Conservation (phyloP, 768 basidiomycete genomes). For the Rhizopogon vinicolor region DNA sequence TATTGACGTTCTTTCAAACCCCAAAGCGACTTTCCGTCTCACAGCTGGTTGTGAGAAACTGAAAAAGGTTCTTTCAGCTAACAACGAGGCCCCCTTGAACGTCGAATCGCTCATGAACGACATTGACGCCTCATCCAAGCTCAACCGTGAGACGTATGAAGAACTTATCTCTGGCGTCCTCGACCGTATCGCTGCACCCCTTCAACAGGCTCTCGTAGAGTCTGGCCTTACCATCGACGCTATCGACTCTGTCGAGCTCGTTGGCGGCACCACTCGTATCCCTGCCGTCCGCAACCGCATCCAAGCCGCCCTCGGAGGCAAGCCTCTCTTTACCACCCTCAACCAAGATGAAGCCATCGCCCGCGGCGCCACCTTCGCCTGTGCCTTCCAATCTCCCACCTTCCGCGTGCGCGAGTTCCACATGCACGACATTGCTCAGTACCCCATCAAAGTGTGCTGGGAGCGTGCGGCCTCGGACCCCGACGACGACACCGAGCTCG, state of each 20-base stretch:
- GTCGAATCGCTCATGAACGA: slow-evolving; percentile 98
- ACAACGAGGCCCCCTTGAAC: slow-evolving; percentile 80
- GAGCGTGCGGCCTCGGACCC: slow-evolving; percentile 65
- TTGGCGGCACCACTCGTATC: slow-evolving; percentile 91
- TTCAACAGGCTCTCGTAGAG: slow-evolving; percentile 74
- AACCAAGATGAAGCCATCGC: slow-evolving; percentile 98
- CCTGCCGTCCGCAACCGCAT: slow-evolving; percentile 90
- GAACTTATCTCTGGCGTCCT: slow-evolving; percentile 70
- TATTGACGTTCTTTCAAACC: slow-evolving; percentile 87
- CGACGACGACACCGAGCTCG: slow-evolving; percentile 87
- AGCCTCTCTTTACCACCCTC: slow-evolving; percentile 83
- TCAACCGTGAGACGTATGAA: slow-evolving; percentile 83
- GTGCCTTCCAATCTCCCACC: slow-evolving; percentile 94
- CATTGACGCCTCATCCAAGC: slow-evolving; percentile 83
- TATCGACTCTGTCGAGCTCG: slow-evolving; percentile 87
- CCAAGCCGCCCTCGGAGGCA: slow-evolving; percentile 76
- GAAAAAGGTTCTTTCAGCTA: slow-evolving; percentile 96
- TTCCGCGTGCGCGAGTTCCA: slow-evolving; percentile 98
- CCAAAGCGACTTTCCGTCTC: slow-evolving; percentile 93
- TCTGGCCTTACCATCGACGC: slow-evolving; percentile 80
- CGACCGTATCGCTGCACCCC: slow-evolving; percentile 68
- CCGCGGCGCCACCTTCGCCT: slow-evolving; percentile 94
- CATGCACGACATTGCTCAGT: slow-evolving; percentile 79
- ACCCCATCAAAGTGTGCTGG: slow-evolving; percentile 92
- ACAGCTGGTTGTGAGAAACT: slow-evolving; percentile 84